Evolutionary conservation across 73 alveolate species (phyloP).

Genomic region (Tetrahymena malaccensis): DNA sequence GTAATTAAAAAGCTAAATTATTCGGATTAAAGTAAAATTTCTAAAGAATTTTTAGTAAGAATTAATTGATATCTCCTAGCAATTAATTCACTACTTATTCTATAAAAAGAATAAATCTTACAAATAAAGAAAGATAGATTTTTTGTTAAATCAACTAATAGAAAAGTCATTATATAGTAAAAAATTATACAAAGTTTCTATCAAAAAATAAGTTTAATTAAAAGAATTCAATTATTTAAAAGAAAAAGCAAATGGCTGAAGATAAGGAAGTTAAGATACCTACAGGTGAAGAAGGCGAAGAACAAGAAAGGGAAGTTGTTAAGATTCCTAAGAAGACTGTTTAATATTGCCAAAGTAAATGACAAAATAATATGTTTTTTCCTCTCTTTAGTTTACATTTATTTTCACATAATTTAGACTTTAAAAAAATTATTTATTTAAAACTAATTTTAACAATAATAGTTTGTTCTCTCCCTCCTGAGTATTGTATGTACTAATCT

Average conservation of each 20-base stretch:
- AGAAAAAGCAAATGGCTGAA: background rate
- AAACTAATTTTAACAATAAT: background rate
- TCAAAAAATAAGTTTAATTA: background rate
- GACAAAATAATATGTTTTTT: no score
- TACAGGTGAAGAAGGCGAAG: background rate
- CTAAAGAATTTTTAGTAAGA: background rate
- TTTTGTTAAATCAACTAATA: background rate
- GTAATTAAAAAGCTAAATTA: background rate
- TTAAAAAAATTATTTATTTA: background rate
- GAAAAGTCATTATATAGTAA: background rate
- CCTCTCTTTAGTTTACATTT: background rate
- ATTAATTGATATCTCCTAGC: background rate
- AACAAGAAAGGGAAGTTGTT: background rate
- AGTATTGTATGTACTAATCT: background rate
- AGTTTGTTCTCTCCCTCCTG: background rate
- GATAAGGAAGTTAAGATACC: background rate
- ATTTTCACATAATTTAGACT: no score
- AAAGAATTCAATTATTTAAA: background rate
- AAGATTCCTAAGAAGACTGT: background rate
- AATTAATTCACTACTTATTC: background rate
- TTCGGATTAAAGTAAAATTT: background rate
- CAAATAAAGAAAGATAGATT: background rate
- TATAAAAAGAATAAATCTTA: background rate
- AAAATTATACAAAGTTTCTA: background rate
- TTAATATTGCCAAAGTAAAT: background rate